Conservation (phyloP, 441 rosid species). For the Aquilaria agallochum region DNA sequence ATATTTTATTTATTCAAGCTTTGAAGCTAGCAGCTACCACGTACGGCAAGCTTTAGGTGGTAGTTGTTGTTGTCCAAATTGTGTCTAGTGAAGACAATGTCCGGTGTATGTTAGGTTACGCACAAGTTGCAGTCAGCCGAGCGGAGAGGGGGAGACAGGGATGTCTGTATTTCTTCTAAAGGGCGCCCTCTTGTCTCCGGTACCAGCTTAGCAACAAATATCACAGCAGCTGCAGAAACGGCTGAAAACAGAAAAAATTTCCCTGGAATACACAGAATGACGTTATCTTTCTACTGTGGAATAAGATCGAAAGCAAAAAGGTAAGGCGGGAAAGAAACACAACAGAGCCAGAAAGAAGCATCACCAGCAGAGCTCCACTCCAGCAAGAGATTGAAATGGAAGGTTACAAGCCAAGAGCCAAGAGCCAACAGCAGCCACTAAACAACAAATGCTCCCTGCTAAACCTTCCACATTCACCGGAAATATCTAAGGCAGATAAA, state of each 20-base stretch:
- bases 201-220: slow-evolving; percentile 48
- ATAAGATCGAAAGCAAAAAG: not conserved
- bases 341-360: not conserved
- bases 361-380: slow-evolving; percentile 45
- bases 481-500: slow-evolving; percentile 27
- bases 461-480: slow-evolving; percentile 42
- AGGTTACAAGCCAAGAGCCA: slow-evolving; percentile 24
- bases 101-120: too few relatives aligned
- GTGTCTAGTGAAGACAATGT: too few relatives aligned
- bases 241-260: slow-evolving; percentile 43
- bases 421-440: slow-evolving; percentile 1
- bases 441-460: slow-evolving; percentile 33
- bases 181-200: slow-evolving; percentile 74
- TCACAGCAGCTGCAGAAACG: slow-evolving; percentile 25
- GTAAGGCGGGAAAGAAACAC: not conserved
- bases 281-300: not conserved
- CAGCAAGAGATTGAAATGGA: slow-evolving; percentile 27
- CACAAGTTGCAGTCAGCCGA: too few relatives aligned
- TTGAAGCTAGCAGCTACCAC: too few relatives aligned
- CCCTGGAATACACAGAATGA: slow-evolving; percentile 25
- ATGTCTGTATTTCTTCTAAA: slow-evolving; percentile 63
- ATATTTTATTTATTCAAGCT: too few relatives aligned
- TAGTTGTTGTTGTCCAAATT: too few relatives aligned
- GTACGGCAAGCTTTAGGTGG: too few relatives aligned
- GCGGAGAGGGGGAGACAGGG: slow-evolving; percentile 14